Evolutionary conservation across 805 yeast species (phyloP).

Genomic region (Wickerhamomyces bovis): DNA sequence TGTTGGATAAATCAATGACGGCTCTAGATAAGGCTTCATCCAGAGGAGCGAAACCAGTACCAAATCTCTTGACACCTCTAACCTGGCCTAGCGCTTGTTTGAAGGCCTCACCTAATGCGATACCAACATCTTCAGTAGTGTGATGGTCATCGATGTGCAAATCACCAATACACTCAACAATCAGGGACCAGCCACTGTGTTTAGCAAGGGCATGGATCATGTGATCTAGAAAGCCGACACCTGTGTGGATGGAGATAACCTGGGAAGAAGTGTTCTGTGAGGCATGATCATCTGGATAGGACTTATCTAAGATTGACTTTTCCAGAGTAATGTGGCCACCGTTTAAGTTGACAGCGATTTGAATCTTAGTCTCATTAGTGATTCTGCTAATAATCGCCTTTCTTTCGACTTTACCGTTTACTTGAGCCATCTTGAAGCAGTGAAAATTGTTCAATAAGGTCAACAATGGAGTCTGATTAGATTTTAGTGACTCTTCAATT

Average conservation of each 20-base stretch:
- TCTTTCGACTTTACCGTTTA: constrained; percentile 19
- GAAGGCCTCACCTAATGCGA: constrained; percentile 86
- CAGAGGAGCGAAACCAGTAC: constrained; percentile 88
- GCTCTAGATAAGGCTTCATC: constrained; percentile 96
- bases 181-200: constrained; percentile 92
- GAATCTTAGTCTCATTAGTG: constrained; percentile 93
- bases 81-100: constrained; percentile 85
- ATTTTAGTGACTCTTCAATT: neutral
- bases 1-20: constrained; percentile 89
- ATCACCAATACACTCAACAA: constrained; percentile 89
- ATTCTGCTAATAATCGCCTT: constrained; percentile 40
- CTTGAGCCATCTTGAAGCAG: neutral
- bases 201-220: constrained; percentile 97
- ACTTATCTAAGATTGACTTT: constrained; percentile 45
- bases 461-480: neutral
- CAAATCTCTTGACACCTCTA: constrained; percentile 88
- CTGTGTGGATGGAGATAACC: constrained; percentile 76
- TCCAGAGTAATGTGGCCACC: constrained; percentile 75
- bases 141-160: constrained; percentile 96
- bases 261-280: constrained; percentile 67
- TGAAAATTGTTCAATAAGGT: neutral
- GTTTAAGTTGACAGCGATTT: constrained; percentile 73
- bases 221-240: constrained; percentile 93
- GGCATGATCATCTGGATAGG: constrained; percentile 45
- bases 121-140: constrained; percentile 92